Evolutionary conservation across 148 eudicot species (phyloP), one percentile per base, ranked within the genome.

Genomic region (Spergularia bocconei): DNA sequence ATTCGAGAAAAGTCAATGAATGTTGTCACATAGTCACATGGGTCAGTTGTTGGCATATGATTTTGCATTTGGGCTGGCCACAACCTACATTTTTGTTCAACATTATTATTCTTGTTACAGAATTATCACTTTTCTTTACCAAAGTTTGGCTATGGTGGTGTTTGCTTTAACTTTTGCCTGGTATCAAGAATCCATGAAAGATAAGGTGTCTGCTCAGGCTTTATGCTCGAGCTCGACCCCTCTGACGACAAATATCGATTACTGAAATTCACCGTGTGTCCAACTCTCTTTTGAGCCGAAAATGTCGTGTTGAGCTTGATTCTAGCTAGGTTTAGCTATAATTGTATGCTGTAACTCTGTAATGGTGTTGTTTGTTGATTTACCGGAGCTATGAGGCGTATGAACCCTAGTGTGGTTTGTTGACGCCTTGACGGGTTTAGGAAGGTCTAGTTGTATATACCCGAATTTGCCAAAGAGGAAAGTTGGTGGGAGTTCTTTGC

Each of bases 1-100:
- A 68, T 44, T 44, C n/a, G 70, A 11, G 54, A 11, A 67, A 38
- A 67, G 70, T 67, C 70, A 67, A 67, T 44, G 70, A 50, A 20
- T 41, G 36, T 29, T 29, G 36, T 29, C 36, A 1, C 36, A 55
- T 68, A 11, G 57, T 68, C 55, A 68, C 71, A 68, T 48, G 71
- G 55, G 36, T 68, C 71, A 68, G 57, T 68, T 11, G 71, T 68
- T 68, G 57, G 56, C 53, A 58, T 50, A 68, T 68, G 36, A 68
- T 68, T 68, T 56, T 68, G 33, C 56, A 67, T 48, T 67, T 23
- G 70, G 29, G 38, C 17, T 23, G 70, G 29, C 56, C 17, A 67
- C 56, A 67, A 47, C 48, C 51, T 56, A 68, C 71, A 68, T 68
- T 68, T 59, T 68, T 48, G 20, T 13, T 6, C 11, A 5, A 48